Evolutionary conservation across 2,329 filamentous ascomycete species (phyloP).

Genomic region (Lachnellula hyalina): DNA sequence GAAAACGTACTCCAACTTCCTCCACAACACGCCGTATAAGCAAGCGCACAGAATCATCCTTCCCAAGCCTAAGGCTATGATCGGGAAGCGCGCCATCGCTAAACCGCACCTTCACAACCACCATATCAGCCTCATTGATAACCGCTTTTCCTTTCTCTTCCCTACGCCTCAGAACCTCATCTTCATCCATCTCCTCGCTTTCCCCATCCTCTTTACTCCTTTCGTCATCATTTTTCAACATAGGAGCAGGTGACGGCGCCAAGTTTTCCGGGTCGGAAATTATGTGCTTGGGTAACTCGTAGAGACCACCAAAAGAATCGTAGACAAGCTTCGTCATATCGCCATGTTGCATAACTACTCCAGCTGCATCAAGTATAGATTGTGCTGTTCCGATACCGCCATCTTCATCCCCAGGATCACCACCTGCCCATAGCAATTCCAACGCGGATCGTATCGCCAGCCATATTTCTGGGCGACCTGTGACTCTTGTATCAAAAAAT

Average conservation of each 20-base stretch:
- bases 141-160: conserved; percentile 39
- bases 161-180: conserved; percentile 44
- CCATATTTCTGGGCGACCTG: conserved; percentile 75
- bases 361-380: conserved; percentile 71
- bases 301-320: conserved; percentile 65
- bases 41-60: conserved; percentile 58
- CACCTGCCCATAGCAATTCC: conserved; percentile 55
- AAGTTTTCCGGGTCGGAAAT: conserved; percentile 63
- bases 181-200: conserved; percentile 24
- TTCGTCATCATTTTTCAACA: conserved; percentile 31
- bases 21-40: conserved; percentile 59
- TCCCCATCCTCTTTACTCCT: conserved; percentile 20
- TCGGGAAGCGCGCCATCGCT: conserved; percentile 51
- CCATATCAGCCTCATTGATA: conserved; percentile 20
- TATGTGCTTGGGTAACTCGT: conserved; percentile 62
- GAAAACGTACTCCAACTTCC: conserved; percentile 53
- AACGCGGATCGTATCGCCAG: conserved; percentile 64
- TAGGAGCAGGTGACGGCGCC: conserved; percentile 17
- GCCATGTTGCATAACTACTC: conserved; percentile 68
- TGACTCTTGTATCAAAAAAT: conserved; percentile 88
- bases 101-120: conserved; percentile 23
- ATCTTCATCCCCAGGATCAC: conserved; percentile 35
- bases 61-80: conserved; percentile 51
- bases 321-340: conserved; percentile 65
- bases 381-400: conserved; percentile 62